Base-by-base conservation (phyloP, 257 asterid genomes). In the Capsicum chinense region DNA sequence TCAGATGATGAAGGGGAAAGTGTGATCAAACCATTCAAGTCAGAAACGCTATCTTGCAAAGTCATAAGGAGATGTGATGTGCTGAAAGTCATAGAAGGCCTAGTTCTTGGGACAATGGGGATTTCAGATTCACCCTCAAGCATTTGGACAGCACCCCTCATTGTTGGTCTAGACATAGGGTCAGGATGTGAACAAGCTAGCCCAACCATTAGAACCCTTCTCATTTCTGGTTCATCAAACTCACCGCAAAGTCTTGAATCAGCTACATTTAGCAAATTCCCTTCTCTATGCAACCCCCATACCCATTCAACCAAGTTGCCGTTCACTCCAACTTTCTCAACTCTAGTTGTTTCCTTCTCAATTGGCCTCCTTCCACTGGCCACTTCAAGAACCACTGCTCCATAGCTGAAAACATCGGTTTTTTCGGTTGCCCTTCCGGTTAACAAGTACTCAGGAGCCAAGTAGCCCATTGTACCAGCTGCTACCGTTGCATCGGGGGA, bases 401-500 rank as follows among this genome's bases (percentile, higher is more conserved):
- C 98, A 5, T 86, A 94, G 87, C 98, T 92, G 74, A 93, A 94
- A 7, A 93, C 93, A 14, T 94, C 98, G 0, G 95, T 93, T 83
- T 92, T 94, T 47, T 94, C 98, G 0, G 93, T 87, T 19, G 98
- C 98, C 7, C 97, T 80, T 3, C 98, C 98, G 0, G 96, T 94
- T 68, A 93, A 83, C 86, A 94, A 87, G 83, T 94, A 94, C 83
- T 94, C 98, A 0, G 98, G 98, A 16, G 98, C 98, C 63, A 94
- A 85, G 81, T 94, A 94, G 3, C 98, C 98, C 98, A 94, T 94
- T 58, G 98, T 94, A 1, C 97, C 98, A 0, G 98, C 98, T 2
- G 98, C 98, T 57, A 90, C 94, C 3, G 98, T 94, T 0, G 93
- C 94, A 57, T 94, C 97, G 0, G 97, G 98, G 3, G 98, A 94